Evolutionary conservation across 2,329 filamentous ascomycete species (phyloP), one percentile per base, ranked within the genome.

Genomic region (Epichloe sp.): DNA sequence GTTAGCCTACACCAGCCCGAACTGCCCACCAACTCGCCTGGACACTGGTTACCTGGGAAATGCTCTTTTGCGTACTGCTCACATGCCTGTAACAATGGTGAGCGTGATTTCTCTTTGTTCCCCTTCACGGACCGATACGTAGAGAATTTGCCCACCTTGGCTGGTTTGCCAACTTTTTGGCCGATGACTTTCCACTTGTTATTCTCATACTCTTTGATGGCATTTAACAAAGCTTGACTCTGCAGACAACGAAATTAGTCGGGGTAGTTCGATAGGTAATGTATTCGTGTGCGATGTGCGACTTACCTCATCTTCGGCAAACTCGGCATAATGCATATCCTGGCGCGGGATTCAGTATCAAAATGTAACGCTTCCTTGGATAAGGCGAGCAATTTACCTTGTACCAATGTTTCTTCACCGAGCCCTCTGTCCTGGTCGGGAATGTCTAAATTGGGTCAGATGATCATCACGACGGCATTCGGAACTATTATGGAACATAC

Each of bases 261-360:
- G 35, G 15, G 45, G 8, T n/a, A n/a, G 31, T 40, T 17, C 45
- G 36, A 21, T 4, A 47, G 19, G 26, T 47, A 15, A 21, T 6
- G 19, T 21, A 17, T 14, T n/a, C 7, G 47, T n/a, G 34, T 37
- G 34, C 17, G 8, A 43, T 12, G 5, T 34, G 34, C n/a, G 43
- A 48, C 50, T 17, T 78, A 94, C 88, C 81, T 96, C 93, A 64
- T 97, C 89, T 73, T 96, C 91, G 47, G 88, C 90, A 67, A 98
- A 97, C 65, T 97, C 93, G 57, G 93, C 93, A 67, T 97, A 97
- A 66, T 98, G 93, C 93, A 98, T 98, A 62, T 98, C 93, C 87
- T 93, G 17, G 34, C 10, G 8, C 26, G 8, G 23, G 5, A 7
- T 40, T 34, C 17, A 48, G 36, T 21, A 41, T 34, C 8, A 23